Evolutionary conservation across 2,329 filamentous ascomycete genomes (phyloP).

Genomic region (Hypoxylon sp.): DNA sequence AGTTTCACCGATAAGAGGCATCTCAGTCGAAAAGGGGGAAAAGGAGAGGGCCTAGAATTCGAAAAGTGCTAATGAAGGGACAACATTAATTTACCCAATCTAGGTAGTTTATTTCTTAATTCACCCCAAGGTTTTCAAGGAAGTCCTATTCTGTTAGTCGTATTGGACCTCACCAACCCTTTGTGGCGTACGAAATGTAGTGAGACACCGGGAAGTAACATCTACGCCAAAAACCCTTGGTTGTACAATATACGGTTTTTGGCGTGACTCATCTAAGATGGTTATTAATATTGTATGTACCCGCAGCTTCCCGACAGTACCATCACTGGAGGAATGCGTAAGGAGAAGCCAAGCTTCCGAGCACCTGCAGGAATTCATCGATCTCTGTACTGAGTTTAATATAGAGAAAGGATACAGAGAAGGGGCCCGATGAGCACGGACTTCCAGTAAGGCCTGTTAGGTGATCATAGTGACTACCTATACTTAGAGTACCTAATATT

Average conservation of each 20-base stretch:
- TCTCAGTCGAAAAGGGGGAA: neutral
- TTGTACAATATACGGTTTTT: neutral
- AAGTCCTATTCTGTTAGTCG: neutral
- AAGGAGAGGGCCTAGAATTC: neutral
- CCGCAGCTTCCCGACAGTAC: neutral
- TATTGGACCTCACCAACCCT: neutral
- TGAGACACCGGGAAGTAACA: neutral
- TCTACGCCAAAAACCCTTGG: neutral
- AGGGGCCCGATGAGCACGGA: neutral
- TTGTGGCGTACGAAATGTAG: neutral
- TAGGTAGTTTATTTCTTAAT: neutral
- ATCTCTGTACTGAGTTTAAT: neutral
- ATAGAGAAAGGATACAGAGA: neutral
- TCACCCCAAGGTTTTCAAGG: neutral
- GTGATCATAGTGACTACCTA: neutral
- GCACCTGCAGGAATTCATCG: neutral
- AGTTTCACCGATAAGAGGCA: neutral
- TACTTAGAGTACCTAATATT: neutral
- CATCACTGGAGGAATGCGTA: too few relatives aligned
- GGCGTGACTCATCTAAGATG: neutral
- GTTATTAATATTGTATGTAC: neutral
- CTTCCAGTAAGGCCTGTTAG: neutral
- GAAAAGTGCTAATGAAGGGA: neutral
- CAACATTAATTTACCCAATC: neutral
- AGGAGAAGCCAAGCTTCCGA: neutral